Conservation (phyloP, 768 basidiomycete genomes). For the Tubosaeta sp. region DNA sequence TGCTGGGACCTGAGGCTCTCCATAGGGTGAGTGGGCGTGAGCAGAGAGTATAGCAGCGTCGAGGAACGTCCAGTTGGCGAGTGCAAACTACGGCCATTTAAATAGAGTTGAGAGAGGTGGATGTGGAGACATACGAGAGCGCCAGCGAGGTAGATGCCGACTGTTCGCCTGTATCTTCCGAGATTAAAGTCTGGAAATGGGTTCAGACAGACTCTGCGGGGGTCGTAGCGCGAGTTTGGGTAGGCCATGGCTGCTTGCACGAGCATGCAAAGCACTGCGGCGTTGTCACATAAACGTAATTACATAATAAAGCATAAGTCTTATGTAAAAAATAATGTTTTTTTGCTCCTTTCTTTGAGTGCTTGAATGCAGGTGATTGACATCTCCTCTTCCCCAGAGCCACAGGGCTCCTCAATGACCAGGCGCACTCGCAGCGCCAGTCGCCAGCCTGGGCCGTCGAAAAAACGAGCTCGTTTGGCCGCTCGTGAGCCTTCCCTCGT, state of each 20-base stretch:
- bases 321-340: neutral
- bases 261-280: constrained; percentile 1
- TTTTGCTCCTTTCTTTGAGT: neutral
- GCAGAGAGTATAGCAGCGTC: constrained; percentile 90
- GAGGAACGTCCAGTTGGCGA: constrained; percentile 93
- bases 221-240: constrained; percentile 71
- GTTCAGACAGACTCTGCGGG: constrained; percentile 82
- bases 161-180: constrained; percentile 71
- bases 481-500: constrained; percentile 8
- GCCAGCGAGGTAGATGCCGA: constrained; percentile 89
- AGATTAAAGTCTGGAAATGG: constrained; percentile 75
- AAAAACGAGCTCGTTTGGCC: constrained; percentile 10
- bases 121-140: constrained; percentile 68
- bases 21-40: constrained; percentile 74
- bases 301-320: constrained; percentile 15
- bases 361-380: constrained; percentile 22
- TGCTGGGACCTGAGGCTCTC: constrained; percentile 60
- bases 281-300: neutral
- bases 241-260: constrained; percentile 3
- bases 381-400: constrained; percentile 26
- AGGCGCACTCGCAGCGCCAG: constrained; percentile 19
- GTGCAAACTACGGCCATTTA: constrained; percentile 62
- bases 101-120: neutral
- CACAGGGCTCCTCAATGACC: constrained; percentile 4
- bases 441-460: constrained; percentile 15